Conservation (phyloP, 805 yeast genomes). For the Yarrowia sp. region DNA sequence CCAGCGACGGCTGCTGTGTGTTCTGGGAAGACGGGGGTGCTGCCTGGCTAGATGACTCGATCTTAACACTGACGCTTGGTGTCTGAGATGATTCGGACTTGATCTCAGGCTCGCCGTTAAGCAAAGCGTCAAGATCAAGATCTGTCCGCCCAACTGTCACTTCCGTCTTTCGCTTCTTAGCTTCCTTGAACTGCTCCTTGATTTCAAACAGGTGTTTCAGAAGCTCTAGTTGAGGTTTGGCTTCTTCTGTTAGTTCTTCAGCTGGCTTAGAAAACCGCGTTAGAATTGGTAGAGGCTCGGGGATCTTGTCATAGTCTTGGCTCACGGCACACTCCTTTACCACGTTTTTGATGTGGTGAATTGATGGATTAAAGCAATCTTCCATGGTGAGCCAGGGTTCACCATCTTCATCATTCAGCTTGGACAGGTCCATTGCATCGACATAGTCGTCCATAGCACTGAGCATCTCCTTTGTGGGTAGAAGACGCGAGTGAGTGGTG, state of each 20-base stretch:
- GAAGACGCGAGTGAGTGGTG: constrained; percentile 30
- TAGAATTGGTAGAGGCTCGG: constrained; percentile 35
- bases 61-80: neutral
- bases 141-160: constrained; percentile 24
- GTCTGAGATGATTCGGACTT: neutral
- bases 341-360: constrained; percentile 31
- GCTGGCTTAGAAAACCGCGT: constrained; percentile 31
- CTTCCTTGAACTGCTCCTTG: constrained; percentile 25
- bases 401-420: constrained; percentile 27
- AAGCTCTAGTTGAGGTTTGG: constrained; percentile 23
- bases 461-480: constrained; percentile 43
- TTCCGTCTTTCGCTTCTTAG: constrained; percentile 13
- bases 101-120: neutral
- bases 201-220: constrained; percentile 30
- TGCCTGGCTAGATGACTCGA: neutral
- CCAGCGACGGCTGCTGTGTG: neutral
- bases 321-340: constrained; percentile 38
- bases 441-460: constrained; percentile 46
- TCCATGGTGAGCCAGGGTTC: constrained; percentile 35
- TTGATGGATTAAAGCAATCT: constrained; percentile 34
- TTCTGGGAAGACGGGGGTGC: neutral
- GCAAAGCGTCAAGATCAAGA: constrained; percentile 31
- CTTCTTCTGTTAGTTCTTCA: constrained; percentile 27
- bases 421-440: constrained; percentile 43
- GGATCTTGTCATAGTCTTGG: constrained; percentile 36